Percentiles rank a stretch among this genome's conserved stretches.
phyloP scores from a whole-genome alignment of 495 filamentous ascomycete genomes.

The Penicillium macrosclerotiorum region DNA sequence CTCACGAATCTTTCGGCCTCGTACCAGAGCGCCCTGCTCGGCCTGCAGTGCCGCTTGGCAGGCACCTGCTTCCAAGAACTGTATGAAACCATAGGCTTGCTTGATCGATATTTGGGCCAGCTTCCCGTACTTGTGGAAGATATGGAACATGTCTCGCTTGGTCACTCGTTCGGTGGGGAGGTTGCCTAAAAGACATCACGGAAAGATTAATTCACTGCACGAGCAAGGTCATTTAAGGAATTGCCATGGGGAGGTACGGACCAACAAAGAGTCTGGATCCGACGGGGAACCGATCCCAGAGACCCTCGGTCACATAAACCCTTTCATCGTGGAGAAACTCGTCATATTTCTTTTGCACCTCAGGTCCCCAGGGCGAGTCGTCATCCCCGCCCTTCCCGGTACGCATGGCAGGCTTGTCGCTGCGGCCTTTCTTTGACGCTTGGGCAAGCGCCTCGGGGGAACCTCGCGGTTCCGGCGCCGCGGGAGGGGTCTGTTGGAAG shows the following conservation, averaged over 20 bases:
- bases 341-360: slow-evolving; percentile 74
- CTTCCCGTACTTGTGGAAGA: slow-evolving; percentile 82
- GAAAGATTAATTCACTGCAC: too few species aligned
- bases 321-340: slow-evolving; percentile 78
- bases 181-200: slow-evolving; percentile 62
- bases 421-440: slow-evolving; percentile 28
- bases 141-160: slow-evolving; percentile 87
- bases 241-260: slow-evolving; percentile 43
- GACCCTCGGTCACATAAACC: slow-evolving; percentile 78
- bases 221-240: too few species aligned
- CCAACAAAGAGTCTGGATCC: slow-evolving; percentile 90
- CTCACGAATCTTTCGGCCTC: slow-evolving; percentile 91
- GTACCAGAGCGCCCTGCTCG: slow-evolving; percentile 74
- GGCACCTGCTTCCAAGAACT: slow-evolving; percentile 75
- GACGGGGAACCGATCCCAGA: slow-evolving; percentile 89
- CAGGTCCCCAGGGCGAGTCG: slow-evolving; percentile 54
- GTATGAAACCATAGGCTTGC: slow-evolving; percentile 94
- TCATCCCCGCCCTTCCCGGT: slow-evolving; percentile 39
- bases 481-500: slow-evolving; percentile 46
- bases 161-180: slow-evolving; percentile 89
- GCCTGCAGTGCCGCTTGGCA: slow-evolving; percentile 69
- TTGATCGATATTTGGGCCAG: slow-evolving; percentile 96
- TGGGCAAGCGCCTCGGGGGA: slow-evolving; percentile 34
- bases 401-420: slow-evolving; percentile 27
- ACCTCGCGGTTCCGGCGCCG: slow-evolving; percentile 28